Evolutionary conservation across 108 stramenopile species (phyloP).

Genomic region (Skeletonema menzelii): DNA sequence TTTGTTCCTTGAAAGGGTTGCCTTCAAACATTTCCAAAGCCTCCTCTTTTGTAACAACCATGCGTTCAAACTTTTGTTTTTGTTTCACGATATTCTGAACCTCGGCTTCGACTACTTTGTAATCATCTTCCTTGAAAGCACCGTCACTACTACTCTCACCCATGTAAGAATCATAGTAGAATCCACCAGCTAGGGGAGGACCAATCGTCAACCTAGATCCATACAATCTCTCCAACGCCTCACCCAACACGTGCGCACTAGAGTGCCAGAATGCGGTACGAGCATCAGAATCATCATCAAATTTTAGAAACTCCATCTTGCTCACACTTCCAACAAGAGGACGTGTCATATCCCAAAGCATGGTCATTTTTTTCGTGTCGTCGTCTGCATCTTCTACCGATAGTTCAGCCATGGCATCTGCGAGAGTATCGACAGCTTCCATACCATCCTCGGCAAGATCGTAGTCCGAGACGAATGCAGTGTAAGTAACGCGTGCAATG

Average conservation of each 20-base stretch:
- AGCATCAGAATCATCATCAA: slow-evolving; percentile 87
- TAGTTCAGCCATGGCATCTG: slow-evolving; percentile 75
- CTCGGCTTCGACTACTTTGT: slow-evolving; percentile 77
- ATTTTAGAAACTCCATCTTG: slow-evolving; percentile 90
- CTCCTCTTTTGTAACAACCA: slow-evolving; percentile 98
- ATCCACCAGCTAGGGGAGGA: slow-evolving; percentile 94
- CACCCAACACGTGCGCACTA: slow-evolving; percentile 96
- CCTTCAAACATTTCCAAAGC: slow-evolving; percentile 94
- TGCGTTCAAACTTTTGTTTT: slow-evolving; percentile 97
- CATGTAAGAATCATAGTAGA: slow-evolving; percentile 99
- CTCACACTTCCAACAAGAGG: slow-evolving; percentile 90
- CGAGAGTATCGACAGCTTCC: slow-evolving; percentile 71
- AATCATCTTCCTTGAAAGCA: slow-evolving; percentile 90
- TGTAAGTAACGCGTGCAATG: slow-evolving; percentile 91
- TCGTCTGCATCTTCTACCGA: slow-evolving; percentile 55
- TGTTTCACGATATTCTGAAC: slow-evolving; percentile 89
- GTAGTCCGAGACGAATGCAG: slow-evolving; percentile 76
- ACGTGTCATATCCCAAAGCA: slow-evolving; percentile 96
- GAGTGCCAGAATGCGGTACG: slow-evolving; percentile 99
- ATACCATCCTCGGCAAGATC: slow-evolving; percentile 77
- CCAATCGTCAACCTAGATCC: slow-evolving; percentile 95
- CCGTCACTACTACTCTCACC: slow-evolving; percentile 60
- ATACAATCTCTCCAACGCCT: slow-evolving; percentile 94
- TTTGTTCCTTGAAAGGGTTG: slow-evolving; percentile 97
- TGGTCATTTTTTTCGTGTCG: slow-evolving; percentile 50